A percentile compares a stretch with the other conserved stretches of the same genome.
phyloP scores from a whole-genome alignment of 139 green algal genomes.

The Chlamydomonas incerta region DNA sequence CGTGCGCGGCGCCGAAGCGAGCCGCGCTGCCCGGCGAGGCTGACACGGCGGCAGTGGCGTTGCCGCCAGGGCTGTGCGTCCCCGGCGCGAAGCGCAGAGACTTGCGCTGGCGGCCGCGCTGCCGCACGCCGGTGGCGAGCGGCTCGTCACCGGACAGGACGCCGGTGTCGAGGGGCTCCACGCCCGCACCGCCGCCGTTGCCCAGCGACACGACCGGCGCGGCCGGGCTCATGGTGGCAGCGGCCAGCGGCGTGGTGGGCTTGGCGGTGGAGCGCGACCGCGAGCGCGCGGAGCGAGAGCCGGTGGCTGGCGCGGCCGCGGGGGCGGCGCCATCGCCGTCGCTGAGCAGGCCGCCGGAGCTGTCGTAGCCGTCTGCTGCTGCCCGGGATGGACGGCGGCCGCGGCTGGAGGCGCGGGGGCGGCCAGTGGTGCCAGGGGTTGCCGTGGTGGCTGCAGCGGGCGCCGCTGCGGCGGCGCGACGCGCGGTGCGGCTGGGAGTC shows the following conservation, averaged over 20 bases:
- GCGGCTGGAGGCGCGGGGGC: neutral
- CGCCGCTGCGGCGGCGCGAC: neutral
- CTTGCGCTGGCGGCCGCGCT: neutral
- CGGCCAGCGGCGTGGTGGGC: neutral
- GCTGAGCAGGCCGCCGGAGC: neutral
- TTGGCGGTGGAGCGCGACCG: neutral
- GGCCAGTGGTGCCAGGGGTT: neutral
- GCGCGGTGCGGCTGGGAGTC: slow-evolving; percentile 4
- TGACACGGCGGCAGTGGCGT: neutral
- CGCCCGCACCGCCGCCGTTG: neutral
- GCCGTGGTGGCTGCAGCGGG: neutral
- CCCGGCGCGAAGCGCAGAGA: slow-evolving; percentile 33
- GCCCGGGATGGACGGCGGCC: neutral
- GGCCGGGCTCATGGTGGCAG: neutral
- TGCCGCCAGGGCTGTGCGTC: slow-evolving; percentile 10
- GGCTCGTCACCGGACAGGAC: neutral
- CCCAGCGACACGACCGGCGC: neutral
- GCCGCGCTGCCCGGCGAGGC: neutral
- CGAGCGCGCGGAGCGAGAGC: neutral
- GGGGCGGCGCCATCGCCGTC: neutral
- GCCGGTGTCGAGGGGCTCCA: too few relatives aligned
- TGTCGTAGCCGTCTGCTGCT: neutral
- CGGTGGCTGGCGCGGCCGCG: too few relatives aligned
- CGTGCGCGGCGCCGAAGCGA: neutral
- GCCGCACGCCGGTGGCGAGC: neutral